phyloP scores from a whole-genome alignment of 1,284 basidiomycete genomes.

The Calocybe gambosa region DNA sequence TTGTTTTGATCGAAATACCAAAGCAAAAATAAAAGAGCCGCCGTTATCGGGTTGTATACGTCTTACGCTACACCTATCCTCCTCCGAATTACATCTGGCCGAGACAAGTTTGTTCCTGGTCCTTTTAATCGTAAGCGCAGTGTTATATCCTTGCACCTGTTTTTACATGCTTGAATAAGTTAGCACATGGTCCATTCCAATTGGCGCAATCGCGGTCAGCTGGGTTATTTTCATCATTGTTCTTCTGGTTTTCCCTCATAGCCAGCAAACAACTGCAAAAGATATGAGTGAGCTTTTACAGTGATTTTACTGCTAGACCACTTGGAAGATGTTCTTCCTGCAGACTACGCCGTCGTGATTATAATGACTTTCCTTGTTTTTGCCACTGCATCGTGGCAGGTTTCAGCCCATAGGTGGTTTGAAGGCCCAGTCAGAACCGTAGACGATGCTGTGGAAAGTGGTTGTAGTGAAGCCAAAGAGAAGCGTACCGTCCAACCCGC shows the following conservation, averaged over 20 bases:
- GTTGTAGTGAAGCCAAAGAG: background rate
- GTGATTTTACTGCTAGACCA: background rate
- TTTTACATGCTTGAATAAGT: too few species aligned
- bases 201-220: slow-evolving; percentile 53
- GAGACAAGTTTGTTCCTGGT: slow-evolving; percentile 49
- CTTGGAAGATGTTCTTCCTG: background rate
- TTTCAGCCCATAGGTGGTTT: slow-evolving; percentile 69
- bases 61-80: slow-evolving; percentile 67
- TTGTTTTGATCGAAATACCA: background rate
- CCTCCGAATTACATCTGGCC: slow-evolving; percentile 62
- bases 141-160: slow-evolving; percentile 67
- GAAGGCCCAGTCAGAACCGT: slow-evolving; percentile 56
- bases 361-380: slow-evolving; percentile 61
- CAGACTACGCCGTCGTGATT: slow-evolving; percentile 65
- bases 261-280: slow-evolving; percentile 33
- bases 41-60: slow-evolving; percentile 65
- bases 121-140: slow-evolving; percentile 35
- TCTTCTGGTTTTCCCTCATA: slow-evolving; percentile 54
- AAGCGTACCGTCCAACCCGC: background rate
- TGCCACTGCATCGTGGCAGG: slow-evolving; percentile 54
- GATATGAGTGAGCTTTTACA: slow-evolving; percentile 39
- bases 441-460: slow-evolving; percentile 26
- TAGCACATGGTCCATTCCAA: slow-evolving; percentile 53
- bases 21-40: slow-evolving; percentile 36
- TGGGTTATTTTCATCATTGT: slow-evolving; percentile 64